phyloP scores from a whole-genome alignment of 202 grass and related monocot species.

The Hordeum pubiflorum region DNA sequence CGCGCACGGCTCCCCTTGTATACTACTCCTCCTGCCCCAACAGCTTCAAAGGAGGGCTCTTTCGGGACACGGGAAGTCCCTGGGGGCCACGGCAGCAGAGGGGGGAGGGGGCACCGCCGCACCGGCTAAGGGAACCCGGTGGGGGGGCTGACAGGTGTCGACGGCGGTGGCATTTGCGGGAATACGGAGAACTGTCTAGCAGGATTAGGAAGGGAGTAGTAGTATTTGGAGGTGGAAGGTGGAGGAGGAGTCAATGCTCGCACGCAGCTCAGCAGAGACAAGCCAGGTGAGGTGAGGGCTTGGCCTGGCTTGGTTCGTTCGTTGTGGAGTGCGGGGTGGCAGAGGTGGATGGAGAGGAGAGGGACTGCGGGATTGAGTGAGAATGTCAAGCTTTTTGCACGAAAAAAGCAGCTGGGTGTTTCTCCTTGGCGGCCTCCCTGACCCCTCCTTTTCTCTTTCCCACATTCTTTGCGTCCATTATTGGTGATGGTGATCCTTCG shows the following conservation, averaged over 20 bases:
- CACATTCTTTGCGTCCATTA: slow-evolving; percentile 31
- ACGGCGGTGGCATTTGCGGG: background rate
- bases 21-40: background rate
- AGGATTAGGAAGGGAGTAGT: background rate
- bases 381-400: background rate
- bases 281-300: background rate
- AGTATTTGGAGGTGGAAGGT: background rate
- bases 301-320: background rate
- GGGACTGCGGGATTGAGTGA: slow-evolving; percentile 26
- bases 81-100: background rate
- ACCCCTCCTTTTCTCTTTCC: slow-evolving; percentile 19
- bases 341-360: background rate
- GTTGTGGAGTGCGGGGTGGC: slow-evolving; percentile 18
- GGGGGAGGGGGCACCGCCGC: background rate
- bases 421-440: background rate
- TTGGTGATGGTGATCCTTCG: background rate
- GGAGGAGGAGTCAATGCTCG: background rate
- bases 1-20: background rate
- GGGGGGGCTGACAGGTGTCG: background rate
- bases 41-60: background rate
- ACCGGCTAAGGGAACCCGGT: background rate
- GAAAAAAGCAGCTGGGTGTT: slow-evolving; percentile 8
- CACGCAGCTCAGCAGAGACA: background rate
- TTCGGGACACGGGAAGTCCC: background rate
- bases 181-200: background rate